Percentiles rank a stretch among this genome's conserved stretches.
Evolutionary conservation across 2,329 filamentous ascomycete genomes (phyloP).

Genomic region (Diaporthe ampelina): DNA sequence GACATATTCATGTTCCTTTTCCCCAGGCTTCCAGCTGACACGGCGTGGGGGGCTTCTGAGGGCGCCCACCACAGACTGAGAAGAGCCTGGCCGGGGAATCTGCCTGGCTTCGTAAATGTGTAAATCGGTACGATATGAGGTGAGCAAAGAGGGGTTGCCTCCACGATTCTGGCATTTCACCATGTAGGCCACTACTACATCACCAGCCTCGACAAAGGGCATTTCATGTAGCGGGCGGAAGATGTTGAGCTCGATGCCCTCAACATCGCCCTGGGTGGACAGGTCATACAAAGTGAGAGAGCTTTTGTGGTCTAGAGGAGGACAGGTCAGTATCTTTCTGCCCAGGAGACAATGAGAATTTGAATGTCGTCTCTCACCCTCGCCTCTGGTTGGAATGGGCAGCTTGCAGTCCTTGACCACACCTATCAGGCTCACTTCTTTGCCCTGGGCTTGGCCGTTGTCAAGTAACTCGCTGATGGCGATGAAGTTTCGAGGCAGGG

Average conservation of each 20-base stretch:
- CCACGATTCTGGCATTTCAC: conserved; percentile 64
- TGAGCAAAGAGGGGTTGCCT: conserved; percentile 58
- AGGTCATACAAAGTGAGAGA: conserved; percentile 73
- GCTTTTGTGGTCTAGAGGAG: conserved; percentile 68
- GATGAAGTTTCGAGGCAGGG: conserved; percentile 57
- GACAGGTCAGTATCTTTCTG: neutral
- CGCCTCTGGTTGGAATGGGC: conserved; percentile 63
- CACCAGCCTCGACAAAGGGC: conserved; percentile 64
- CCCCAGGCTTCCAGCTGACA: conserved; percentile 41
- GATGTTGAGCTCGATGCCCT: conserved; percentile 66
- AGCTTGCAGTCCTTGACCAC: conserved; percentile 76
- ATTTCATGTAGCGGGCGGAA: conserved; percentile 69
- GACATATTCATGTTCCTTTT: conserved; percentile 60
- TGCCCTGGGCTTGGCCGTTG: conserved; percentile 47
- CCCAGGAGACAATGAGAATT: neutral
- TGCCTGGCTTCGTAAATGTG: conserved; percentile 55
- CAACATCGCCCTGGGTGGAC: conserved; percentile 61
- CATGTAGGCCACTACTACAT: conserved; percentile 75
- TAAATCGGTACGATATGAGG: conserved; percentile 56
- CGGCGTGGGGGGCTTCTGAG: conserved; percentile 43
- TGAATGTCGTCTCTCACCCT: conserved; percentile 57
- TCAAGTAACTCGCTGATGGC: conserved; percentile 60
- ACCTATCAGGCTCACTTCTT: conserved; percentile 74
- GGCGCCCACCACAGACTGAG: conserved; percentile 45
- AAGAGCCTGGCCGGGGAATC: neutral